These are phyloP conservation scores for Picea mariana DNA, from an alignment of 83 land plant species.

Conservation along the genomic window DNA sequence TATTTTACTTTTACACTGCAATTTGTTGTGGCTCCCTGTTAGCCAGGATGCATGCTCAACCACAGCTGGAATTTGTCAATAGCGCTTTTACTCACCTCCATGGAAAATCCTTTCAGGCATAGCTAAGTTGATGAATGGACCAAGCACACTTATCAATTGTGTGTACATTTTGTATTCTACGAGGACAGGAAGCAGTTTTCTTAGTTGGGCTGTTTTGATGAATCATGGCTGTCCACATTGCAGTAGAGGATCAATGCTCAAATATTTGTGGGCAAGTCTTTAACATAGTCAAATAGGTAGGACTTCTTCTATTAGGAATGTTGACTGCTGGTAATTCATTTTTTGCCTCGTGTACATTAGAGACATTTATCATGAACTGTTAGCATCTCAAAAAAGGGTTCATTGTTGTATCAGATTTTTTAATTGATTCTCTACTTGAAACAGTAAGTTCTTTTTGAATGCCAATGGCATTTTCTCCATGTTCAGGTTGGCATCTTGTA, in stretches of 20 bases:
- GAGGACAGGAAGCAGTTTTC: neutral
- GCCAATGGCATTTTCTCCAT: neutral
- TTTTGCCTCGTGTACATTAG: neutral
- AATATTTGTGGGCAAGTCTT: conserved; percentile 3
- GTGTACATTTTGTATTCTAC: neutral
- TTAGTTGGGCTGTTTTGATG: conserved; percentile 3
- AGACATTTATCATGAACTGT: neutral
- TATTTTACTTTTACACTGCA: neutral
- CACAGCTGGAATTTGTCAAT: conserved; percentile 2
- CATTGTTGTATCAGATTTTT: neutral
- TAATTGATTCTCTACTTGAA: neutral
- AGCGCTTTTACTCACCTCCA: neutral
- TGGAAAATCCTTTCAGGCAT: neutral
- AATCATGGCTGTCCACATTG: neutral
- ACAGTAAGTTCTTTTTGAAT: neutral
- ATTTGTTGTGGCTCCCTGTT: neutral
- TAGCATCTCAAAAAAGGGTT: neutral
- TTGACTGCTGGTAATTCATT: neutral
- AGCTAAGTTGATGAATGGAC: neutral
- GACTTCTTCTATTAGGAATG: neutral
- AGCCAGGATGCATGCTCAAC: neutral
- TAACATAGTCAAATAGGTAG: neutral
- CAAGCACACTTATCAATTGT: neutral
- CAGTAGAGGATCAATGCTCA: conserved; percentile 1
- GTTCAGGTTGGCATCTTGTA: neutral